Conservation (phyloP, 208 protist genomes). For the Tritrichomonas foetus region DNA sequence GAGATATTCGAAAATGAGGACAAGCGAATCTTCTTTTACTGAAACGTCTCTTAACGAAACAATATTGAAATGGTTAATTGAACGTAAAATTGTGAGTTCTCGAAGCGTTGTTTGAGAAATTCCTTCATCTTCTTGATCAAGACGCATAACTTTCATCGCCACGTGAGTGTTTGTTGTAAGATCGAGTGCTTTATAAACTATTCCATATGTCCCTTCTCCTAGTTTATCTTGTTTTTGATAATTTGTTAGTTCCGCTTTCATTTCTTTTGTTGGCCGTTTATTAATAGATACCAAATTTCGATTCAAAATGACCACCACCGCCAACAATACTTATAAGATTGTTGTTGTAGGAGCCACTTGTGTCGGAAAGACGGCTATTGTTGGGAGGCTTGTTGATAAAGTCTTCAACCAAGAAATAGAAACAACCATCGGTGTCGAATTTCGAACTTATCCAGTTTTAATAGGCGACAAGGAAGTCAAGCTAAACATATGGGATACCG, state of each 20-base stretch:
- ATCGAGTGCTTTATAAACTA: background rate
- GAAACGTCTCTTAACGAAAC: background rate
- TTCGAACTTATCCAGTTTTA: no score
- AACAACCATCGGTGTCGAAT: conserved; percentile 11
- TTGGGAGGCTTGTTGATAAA: background rate
- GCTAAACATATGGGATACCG: background rate
- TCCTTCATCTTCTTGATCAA: background rate
- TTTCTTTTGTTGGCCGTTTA: no score
- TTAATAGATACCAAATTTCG: no score
- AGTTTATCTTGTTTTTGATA: conserved; percentile 1
- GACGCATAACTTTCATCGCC: background rate
- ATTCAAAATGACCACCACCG: no score
- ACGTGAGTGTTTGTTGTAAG: background rate
- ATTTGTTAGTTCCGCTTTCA: background rate
- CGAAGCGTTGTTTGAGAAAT: background rate
- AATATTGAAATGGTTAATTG: background rate
- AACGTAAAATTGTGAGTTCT: background rate
- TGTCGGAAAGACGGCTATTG: conserved; percentile 10
- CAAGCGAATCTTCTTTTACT: background rate
- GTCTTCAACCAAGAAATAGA: background rate
- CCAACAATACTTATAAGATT: background rate
- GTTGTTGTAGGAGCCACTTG: background rate
- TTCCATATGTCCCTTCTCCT: conserved; percentile 6
- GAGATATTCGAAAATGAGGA: background rate
- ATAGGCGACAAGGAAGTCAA: background rate